Base-by-base conservation (phyloP, 129 eudicot genomes). In the Saposhnikovia divaricata region DNA sequence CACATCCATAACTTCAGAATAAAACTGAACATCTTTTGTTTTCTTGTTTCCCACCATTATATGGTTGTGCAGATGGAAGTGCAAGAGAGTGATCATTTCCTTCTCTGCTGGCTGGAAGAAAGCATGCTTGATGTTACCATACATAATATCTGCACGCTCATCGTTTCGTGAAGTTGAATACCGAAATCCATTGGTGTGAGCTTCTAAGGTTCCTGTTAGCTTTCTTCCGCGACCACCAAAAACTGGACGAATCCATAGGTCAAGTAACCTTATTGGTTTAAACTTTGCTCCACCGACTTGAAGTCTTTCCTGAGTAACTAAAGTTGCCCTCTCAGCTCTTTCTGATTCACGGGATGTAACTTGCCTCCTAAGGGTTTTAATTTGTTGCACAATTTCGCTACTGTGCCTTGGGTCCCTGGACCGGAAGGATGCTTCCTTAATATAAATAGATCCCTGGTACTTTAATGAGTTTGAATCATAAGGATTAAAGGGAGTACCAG, bases 31-130 rank as follows among this genome's bases (percentile, higher is more conserved):
- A 80, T 87, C 91, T 76, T 87, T 87, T 78, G 88, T 84, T 82
- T 87, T 87, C 86, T 87, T 87, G 83, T 85, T 87, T 70, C 88
- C 91, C 78, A 87, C 91, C 91, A 87, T 87, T 71, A 87, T 87
- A 79, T 87, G 91, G 45, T 87, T 87, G 57, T 81, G 88, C n/a
- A 87, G 85, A 75, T 87, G 91, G 77, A 87, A 87, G 70, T 87
- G 91, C 51, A 87, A 79, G 6, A 87, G 84, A 69, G 88, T 85
- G 44, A 87, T 87, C 91, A 87, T 87, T 82, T 87, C 91, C 80
- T 85, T 87, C 65, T 87, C 91, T 34, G 91, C 91, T 50, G 91
- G 91, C 77, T 87, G 91, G 78, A 87, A 87, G 76, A 87, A 87
- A 37, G 91, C 91, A 75, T 87, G 91, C 31, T 87, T 87, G 84